phyloP scores from a whole-genome alignment of 805 yeast species.

The Pichia manshurica region DNA sequence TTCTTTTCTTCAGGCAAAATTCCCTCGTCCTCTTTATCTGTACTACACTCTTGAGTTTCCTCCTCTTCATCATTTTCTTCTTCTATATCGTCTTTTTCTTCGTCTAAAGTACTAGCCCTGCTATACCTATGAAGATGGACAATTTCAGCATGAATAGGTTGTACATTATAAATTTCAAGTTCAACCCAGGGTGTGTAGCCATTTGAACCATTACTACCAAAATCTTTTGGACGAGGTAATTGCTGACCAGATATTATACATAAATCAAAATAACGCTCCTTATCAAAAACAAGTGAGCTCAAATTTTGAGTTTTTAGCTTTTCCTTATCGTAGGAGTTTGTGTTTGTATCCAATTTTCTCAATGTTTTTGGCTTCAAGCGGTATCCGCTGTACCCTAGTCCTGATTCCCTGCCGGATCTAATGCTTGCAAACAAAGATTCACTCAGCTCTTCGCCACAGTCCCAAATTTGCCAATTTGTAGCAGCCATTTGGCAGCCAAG shows the following conservation, averaged over 20 bases:
- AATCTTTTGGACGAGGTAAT: conserved; percentile 61
- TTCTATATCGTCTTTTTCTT: not conserved
- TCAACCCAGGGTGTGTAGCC: conserved; percentile 56
- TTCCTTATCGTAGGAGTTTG: not conserved
- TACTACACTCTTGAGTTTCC: no score
- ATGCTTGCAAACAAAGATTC: conserved; percentile 66
- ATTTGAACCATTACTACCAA: conserved; percentile 1
- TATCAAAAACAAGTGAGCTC: conserved; percentile 11
- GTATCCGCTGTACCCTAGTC: conserved; percentile 53
- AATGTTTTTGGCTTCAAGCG: conserved; percentile 60
- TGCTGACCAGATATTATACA: conserved; percentile 77
- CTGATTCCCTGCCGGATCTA: conserved; percentile 27
- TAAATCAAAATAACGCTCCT: conserved; percentile 30
- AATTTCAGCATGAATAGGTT: conserved; percentile 15
- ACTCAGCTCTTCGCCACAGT: conserved; percentile 81
- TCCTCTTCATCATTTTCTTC: not conserved
- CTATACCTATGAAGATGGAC: not conserved
- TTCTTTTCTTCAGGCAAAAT: no score
- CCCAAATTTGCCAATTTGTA: conserved; percentile 93
- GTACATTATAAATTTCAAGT: conserved; percentile 52
- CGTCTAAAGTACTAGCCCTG: not conserved
- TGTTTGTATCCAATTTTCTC: conserved; percentile 8
- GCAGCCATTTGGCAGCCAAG: conserved; percentile 93
- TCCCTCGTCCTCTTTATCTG: not conserved
- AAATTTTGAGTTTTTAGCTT: not conserved